Base-by-base conservation (phyloP, 2,329 filamentous ascomycete genomes). In the Alternaria brassicae region DNA sequence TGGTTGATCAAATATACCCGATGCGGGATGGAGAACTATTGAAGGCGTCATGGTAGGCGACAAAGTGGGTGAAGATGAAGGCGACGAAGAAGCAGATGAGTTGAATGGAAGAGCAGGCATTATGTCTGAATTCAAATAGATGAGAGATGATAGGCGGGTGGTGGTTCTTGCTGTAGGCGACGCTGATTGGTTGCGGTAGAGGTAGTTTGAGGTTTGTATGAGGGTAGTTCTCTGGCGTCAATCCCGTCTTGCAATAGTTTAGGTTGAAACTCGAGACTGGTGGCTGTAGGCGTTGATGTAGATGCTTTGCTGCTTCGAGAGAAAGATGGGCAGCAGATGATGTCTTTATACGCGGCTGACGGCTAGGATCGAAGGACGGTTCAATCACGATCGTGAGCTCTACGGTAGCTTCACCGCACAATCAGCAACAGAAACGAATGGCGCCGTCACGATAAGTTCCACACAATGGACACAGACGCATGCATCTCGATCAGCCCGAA, bases 1-100 rank as follows among this genome's bases (percentile, higher is more conserved):
- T 73, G 71, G 70, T 72, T 68, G 74, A 74, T 76, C 72, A 71
- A 71, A 72, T 76, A 77, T 77, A 77, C 75, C 75, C 74, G 73
- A 72, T 71, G 72, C 66, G 70, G 74, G 72, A 75, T 72, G 68
- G 59, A 77, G 74, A 71, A 77, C 73, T 75, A 77, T 77, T 64
- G 75, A 76, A 19, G 75, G 75, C 60, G 73, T 70, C 36, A 70
- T 50, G 15, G 56, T 59, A 34, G 56, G 66, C 56, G 72, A 69
- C 39, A 71, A 58, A 57, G 58, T 72, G 45, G 75, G 73, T 65
- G 74, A 76, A 63, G 72, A 66, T 57, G 71, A 66, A 66, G 75
- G 70, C 69, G 75, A 76, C 61, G 75, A 66, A 67, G 71, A 66
- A 65, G 73, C 58, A 42, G 60, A 61, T 19, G 59, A 60, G 62